phyloP scores from a whole-genome alignment of 2,329 filamentous ascomycete genomes.

The Fusarium protoensiforme region DNA sequence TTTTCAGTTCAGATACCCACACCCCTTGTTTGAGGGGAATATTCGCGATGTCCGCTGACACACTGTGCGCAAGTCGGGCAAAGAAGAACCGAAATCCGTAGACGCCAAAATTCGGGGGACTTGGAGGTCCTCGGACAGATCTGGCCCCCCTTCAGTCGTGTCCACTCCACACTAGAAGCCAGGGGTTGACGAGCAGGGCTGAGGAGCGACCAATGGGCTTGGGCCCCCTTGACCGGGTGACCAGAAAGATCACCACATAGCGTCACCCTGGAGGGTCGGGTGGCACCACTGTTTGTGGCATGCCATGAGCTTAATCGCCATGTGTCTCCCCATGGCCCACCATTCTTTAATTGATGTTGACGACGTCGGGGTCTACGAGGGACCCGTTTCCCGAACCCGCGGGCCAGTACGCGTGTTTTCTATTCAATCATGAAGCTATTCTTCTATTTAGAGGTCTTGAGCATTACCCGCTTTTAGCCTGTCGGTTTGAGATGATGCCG shows the following conservation, averaged over 20 bases:
- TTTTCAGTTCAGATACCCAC: not conserved
- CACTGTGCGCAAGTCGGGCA: slow-evolving; percentile 2
- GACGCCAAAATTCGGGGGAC: slow-evolving; percentile 28
- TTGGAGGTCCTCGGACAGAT: slow-evolving; percentile 33
- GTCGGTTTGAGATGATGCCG: not conserved
- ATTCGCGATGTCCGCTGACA: not conserved
- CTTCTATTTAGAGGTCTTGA: not conserved
- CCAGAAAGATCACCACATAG: slow-evolving; percentile 11
- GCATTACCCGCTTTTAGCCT: slow-evolving; percentile 1
- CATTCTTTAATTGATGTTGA: not conserved
- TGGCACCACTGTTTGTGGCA: slow-evolving; percentile 6
- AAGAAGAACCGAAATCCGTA: slow-evolving; percentile 31
- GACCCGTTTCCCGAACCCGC: slow-evolving; percentile 2
- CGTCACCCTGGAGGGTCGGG: not conserved
- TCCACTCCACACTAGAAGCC: not conserved
- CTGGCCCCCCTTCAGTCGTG: slow-evolving; percentile 13
- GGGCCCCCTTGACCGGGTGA: slow-evolving; percentile 8
- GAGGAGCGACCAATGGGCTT: not conserved
- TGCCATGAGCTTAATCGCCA: slow-evolving; percentile 6
- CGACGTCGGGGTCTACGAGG: not conserved
- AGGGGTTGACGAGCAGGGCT: not conserved
- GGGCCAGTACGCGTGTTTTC: not conserved
- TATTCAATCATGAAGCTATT: not conserved
- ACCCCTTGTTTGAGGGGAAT: not conserved
- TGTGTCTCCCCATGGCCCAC: slow-evolving; percentile 2